Base-by-base conservation (phyloP, 1,284 basidiomycete species). In the Papiliotrema laurentii region DNA sequence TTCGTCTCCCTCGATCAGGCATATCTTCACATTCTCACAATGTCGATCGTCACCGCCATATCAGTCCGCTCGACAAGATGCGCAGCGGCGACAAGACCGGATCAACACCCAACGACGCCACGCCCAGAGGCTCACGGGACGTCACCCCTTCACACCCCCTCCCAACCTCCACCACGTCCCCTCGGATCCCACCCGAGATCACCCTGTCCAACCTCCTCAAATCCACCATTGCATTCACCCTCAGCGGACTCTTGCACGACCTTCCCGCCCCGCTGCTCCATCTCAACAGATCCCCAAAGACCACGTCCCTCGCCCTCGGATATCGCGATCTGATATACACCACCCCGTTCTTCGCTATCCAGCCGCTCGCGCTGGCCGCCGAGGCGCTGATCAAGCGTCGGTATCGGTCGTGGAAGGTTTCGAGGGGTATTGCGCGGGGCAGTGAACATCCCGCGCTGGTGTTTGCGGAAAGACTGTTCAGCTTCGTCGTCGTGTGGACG, bases 221-320 rank as follows among this genome's bases (percentile, higher is more conserved):
- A 49, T 67, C 64, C 7, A 30, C 59, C 10, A 56, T 69, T 25
- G 66, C 67, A 16, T 71, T 71, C 48, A 35, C 53, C 5, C 47
- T 67, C 36, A 63, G 64, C 4, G 69, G 67, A 9, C 43, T 67
- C 27, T 45, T 56, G 24, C 69, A 71, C 54, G 69, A 71, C 47
- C 43, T 56, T 13, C 59, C 59, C 7, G 50, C 55, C 10, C 46
- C 60, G 5, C 31, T 55, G 11, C 16, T 30, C 24, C 40, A 18
- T 14, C 27, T 13, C 16, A 42, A 14, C 14, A 21, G 14, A 16
- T n/a, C 25, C 10, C 28, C 33, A 27, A n/a, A 5, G 10, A n/a
- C 6, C 5, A 34, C 4, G 11, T 27, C 6, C 3, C 40, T 11
- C 4, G n/a, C 25, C 16, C 37, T 19, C 14, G 22, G 13, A 16